Percentiles rank a stretch among this genome's conserved stretches.
Conservation (phyloP, 2,329 filamentous ascomycete species). For the Neofusicoccum kwambonambiense region DNA sequence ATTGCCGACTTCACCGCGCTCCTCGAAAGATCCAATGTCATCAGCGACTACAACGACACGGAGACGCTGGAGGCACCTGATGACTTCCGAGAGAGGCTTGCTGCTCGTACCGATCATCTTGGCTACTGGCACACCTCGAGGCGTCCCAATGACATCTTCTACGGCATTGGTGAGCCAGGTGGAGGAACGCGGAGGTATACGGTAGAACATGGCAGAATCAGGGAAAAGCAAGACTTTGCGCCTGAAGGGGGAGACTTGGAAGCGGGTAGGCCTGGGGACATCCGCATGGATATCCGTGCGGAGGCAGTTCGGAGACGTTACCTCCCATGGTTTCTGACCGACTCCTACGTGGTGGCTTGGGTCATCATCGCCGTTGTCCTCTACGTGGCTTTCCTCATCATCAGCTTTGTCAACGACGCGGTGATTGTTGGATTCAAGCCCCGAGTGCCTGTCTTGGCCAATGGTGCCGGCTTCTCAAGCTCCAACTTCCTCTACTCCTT, state of each 20-base stretch:
- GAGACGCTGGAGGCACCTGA: constrained; percentile 58
- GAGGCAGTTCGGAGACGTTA: constrained; percentile 61
- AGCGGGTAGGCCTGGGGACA: constrained; percentile 36
- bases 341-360: constrained; percentile 64
- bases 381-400: constrained; percentile 59
- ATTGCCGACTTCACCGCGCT: constrained; percentile 78
- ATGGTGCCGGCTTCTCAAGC: constrained; percentile 68
- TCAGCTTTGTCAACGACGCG: constrained; percentile 72
- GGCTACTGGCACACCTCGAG: constrained; percentile 80
- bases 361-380: constrained; percentile 45
- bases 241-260: constrained; percentile 35
- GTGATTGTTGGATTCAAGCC: constrained; percentile 72
- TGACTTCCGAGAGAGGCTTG: constrained; percentile 56
- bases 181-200: constrained; percentile 52
- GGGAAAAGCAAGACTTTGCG: constrained; percentile 36
- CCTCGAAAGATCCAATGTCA: constrained; percentile 75
- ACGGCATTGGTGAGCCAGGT: constrained; percentile 70
- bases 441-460: constrained; percentile 60
- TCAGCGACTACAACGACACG: constrained; percentile 68
- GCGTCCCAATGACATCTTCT: constrained; percentile 67
- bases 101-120: constrained; percentile 66
- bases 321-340: constrained; percentile 74
- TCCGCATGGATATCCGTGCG: constrained; percentile 52
- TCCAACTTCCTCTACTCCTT: constrained; percentile 88
- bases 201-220: constrained; percentile 48